Conservation (phyloP, 23 red algal species). For the Gracilaria caudata region DNA sequence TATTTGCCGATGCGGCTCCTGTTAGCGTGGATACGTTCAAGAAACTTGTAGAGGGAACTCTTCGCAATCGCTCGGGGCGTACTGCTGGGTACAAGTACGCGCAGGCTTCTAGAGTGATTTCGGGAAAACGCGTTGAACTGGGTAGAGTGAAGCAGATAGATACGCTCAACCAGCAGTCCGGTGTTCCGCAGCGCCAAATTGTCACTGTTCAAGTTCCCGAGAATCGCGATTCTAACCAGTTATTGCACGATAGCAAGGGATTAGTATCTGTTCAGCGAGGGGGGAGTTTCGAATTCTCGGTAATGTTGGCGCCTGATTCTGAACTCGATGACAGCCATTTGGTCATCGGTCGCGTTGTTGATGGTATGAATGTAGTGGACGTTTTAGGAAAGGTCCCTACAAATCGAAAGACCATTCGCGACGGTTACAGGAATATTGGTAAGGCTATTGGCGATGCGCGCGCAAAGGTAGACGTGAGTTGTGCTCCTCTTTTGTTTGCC, state of each 20-base stretch:
- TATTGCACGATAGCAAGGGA: slow-evolving; percentile 60
- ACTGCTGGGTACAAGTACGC: slow-evolving; percentile 78
- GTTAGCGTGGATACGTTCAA: slow-evolving; percentile 61
- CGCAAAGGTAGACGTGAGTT: slow-evolving; percentile 69
- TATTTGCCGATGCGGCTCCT: slow-evolving; percentile 79
- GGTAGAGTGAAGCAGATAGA: slow-evolving; percentile 75
- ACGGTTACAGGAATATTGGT: slow-evolving; percentile 70
- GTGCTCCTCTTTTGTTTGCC: not conserved
- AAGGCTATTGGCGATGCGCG: slow-evolving; percentile 77
- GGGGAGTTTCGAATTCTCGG: slow-evolving; percentile 73
- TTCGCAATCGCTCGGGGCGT: slow-evolving; percentile 58
- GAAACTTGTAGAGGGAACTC: slow-evolving; percentile 40
- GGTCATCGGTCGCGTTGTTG: slow-evolving; percentile 77
- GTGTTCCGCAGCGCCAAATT: slow-evolving; percentile 41
- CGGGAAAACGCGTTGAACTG: slow-evolving; percentile 53
- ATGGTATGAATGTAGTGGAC: slow-evolving; percentile 70
- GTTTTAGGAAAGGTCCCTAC: slow-evolving; percentile 44
- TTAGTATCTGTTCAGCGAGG: slow-evolving; percentile 52
- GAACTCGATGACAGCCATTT: slow-evolving; percentile 47
- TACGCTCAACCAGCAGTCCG: slow-evolving; percentile 55
- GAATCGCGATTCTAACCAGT: slow-evolving; percentile 55
- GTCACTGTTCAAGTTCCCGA: slow-evolving; percentile 45
- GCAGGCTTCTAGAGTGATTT: slow-evolving; percentile 46
- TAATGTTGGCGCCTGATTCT: slow-evolving; percentile 7
- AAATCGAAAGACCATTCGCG: slow-evolving; percentile 65